Evolutionary conservation across 225 moss, liverwort and hornwort genomes (phyloP), one percentile per base, ranked within the genome.

Genomic region (Marchantia paleacea): DNA sequence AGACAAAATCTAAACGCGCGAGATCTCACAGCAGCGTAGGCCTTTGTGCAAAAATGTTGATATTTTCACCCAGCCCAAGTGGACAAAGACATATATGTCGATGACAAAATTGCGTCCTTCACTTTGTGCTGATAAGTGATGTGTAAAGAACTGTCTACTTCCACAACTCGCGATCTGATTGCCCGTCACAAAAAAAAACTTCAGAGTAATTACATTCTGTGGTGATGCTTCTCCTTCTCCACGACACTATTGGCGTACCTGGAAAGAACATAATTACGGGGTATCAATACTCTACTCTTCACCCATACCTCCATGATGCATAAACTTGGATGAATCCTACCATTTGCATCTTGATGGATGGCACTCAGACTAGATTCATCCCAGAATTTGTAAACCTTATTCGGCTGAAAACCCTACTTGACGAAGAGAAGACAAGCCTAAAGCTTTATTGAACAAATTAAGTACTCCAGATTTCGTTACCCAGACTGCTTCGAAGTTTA

Each of bases 181-280:
- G 55, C 50, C 31, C 39, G 30, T 31, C 60, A 47, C 39, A 9
- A 12, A 28, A 26, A 11, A 24, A 11, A 24, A 31, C 57, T 6
- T 22, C 28, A 6, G 62, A 50, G 65, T 65, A 68, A 51, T 47
- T 69, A 85, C 49, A 75, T 29, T 66, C 88, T 85, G 55, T 88
- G 88, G 30, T 88, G 83, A 3, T 71, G 81, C 81, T 85, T 88
- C 72, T 85, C 88, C 14, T 88, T 78, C 79, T 88, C 88, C 52
- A 81, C 63, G 65, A 39, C 82, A 69, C 69, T 79, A 25, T 85
- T 24, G 49, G 88, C 83, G 57, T 88, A 85, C 82, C 84, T 87
- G 79, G 14, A 12, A 28, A 48, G 24, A 52, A 47, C 47, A 62
- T 7, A 24, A 15, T 25, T 29, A 77, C 15, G 19, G 50, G 72